Base-by-base conservation (phyloP, 371 early-diverging fungal genomes). In the Rhizopus microsporus region DNA sequence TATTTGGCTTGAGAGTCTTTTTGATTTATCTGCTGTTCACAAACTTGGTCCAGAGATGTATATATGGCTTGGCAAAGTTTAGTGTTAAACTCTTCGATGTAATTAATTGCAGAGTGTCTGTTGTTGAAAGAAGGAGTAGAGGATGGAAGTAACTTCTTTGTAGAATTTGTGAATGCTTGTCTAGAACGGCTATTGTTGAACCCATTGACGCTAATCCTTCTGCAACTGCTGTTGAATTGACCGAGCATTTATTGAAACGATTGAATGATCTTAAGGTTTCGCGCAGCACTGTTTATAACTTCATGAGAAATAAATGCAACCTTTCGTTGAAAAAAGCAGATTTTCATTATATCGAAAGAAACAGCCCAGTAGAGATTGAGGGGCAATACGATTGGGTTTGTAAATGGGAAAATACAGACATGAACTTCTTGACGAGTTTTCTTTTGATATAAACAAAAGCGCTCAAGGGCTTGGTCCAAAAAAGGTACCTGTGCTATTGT, bases 401-500 rank as follows among this genome's bases (percentile, higher is more conserved):
- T 54, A 17, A 54, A 43, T 54, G 54, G 54, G 54, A 54, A 54
- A 54, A 42, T 43, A 43, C 54, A 43, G 54, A 43, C 44, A 43
- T 54, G 54, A 43, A 42, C 54, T 52, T 52, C 52, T 38, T 52
- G 52, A 52, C 52, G 29, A 52, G 39, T 52, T 39, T 37, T 13
- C 52, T 52, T 52, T 52, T 52, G 52, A 7, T 52, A 52, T 52
- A 16, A 52, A 30, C 37, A 54, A 43, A 54, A 54, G 43, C 44
- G 30, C 31, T 54, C 43, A 40, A 43, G 43, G 32, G 54, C 40
- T 43, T 54, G 43, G 54, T 54, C 44, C 10, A n/a, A 54, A 42
- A 54, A 54, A 54, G 43, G 54, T 31, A 54, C 43, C 12, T 30
- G 54, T 54, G 54, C 42, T 35, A 54, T 54, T 54, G 23, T 43